A percentile compares a stretch with the other conserved stretches of the same genome.
These are phyloP conservation scores for Colletotrichum sp. DNA, from an alignment of 2,329 filamentous ascomycete genomes.

Conservation along the genomic window DNA sequence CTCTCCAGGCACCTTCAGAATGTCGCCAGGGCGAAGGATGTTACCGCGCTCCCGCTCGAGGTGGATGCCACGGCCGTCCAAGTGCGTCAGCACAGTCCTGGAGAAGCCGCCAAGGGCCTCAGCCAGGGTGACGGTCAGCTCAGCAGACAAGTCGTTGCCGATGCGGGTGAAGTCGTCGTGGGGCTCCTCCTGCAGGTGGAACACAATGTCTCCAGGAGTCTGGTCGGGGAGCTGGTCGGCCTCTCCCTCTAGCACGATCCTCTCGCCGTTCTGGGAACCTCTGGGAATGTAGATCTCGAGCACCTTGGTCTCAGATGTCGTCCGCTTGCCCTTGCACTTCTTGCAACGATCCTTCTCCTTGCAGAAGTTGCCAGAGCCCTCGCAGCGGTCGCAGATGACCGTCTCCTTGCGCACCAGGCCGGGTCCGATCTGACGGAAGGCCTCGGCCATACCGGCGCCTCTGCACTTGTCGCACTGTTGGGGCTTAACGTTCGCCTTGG, in stretches of 20 bases:
- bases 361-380: constrained; percentile 83
- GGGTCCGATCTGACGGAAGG: constrained; percentile 82
- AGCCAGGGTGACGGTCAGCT: constrained; percentile 79
- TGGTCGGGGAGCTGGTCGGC: constrained; percentile 91
- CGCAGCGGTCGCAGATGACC: constrained; percentile 81
- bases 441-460: constrained; percentile 78
- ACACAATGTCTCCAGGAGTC: constrained; percentile 91
- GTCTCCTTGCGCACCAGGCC: constrained; percentile 84
- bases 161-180: constrained; percentile 85
- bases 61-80: constrained; percentile 90
- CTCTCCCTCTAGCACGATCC: constrained; percentile 89
- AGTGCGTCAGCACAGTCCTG: constrained; percentile 86
- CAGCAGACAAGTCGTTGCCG: constrained; percentile 82
- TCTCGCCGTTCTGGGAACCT: constrained; percentile 85
- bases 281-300: constrained; percentile 95
- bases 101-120: constrained; percentile 91
- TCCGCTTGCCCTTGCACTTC: constrained; percentile 95
- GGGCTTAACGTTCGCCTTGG: constrained; percentile 88
- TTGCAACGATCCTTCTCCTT: constrained; percentile 98
- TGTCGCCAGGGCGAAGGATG: constrained; percentile 81
- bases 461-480: constrained; percentile 84
- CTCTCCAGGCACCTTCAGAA: constrained; percentile 85
- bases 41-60: constrained; percentile 82
- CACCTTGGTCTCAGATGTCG: constrained; percentile 87
- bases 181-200: constrained; percentile 80